Evolutionary conservation across 2,329 filamentous ascomycete species (phyloP), one percentile per base, ranked within the genome.

Genomic region (Apiospora sp.): DNA sequence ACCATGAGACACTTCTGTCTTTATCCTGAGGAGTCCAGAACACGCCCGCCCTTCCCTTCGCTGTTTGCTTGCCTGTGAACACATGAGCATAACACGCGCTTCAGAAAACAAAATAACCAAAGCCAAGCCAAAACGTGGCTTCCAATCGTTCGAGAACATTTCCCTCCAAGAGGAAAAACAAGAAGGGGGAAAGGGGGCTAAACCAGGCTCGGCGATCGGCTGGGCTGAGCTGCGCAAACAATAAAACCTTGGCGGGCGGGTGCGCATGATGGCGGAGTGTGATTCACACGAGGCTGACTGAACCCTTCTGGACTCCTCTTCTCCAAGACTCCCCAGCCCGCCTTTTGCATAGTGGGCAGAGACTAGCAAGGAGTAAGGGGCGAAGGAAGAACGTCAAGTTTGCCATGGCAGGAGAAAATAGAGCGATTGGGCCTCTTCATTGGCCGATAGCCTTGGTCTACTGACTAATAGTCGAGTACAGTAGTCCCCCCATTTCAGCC

Each of bases 201-300:
- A 34, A 34, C 27, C 19, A 14, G 51, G 51, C 51, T 58, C 24
- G 51, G n/a, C 49, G 1, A 16, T 44, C 13, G 44, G 19, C 51
- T 58, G 24, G 51, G 51, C 27, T 27, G 27, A 58, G 27, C 51
- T 58, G 51, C 34, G 49, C 24, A 58, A 8, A 27, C 8, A 30
- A 27, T 8, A 30, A 58, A 58, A 58, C 24, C 51, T 30, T 30
- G 51, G 27, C 51, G 27, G 27, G 51, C 27, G 27, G 51, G 51
- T 58, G 51, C 14, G 51, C 27, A 30, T 58, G 54, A 61, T 37
- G 54, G 54, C 54, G 30, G 54, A 37, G 54, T n/a, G 3, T 61
- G 30, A 61, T 61, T 61, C 54, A 37, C 54, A 61, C 30, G 54
- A 61, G 54, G 54, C 54, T 61, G 54, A 61, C 30, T 37, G 54